phyloP scores from a whole-genome alignment of 225 moss, liverwort and hornwort species.

The Physcomitrium patens region DNA sequence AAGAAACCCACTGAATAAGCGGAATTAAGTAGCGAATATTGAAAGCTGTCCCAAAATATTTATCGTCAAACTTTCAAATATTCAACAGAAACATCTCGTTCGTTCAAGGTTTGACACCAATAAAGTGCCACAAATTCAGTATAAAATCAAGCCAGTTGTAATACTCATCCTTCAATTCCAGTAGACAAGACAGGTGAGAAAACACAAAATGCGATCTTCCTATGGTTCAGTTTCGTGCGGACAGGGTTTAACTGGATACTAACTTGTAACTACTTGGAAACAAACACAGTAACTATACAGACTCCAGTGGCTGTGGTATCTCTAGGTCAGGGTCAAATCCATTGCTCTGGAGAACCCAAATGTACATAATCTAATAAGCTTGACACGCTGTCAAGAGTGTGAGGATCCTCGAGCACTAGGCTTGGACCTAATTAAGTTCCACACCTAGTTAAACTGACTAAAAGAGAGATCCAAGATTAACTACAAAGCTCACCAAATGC shows the following conservation, averaged over 20 bases:
- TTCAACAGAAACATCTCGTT: no score
- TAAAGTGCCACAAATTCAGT: no score
- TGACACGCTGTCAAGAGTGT: slow-evolving; percentile 19
- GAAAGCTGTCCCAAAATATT: no score
- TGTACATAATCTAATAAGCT: slow-evolving; percentile 47
- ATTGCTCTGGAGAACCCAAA: slow-evolving; percentile 46
- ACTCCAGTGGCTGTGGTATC: slow-evolving; percentile 35
- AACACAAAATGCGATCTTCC: slow-evolving; percentile 2
- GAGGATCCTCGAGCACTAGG: slow-evolving; percentile 27
- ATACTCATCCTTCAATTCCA: slow-evolving; percentile 3
- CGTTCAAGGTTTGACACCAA: no score
- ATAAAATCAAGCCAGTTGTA: background rate
- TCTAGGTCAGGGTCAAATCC: slow-evolving; percentile 45
- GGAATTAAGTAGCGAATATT: no score
- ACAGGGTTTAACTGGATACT: slow-evolving; percentile 12
- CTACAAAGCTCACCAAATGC: slow-evolving; percentile 28
- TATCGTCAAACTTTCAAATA: no score
- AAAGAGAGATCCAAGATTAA: slow-evolving; percentile 7
- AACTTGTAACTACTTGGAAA: slow-evolving; percentile 22
- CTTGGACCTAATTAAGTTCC: slow-evolving; percentile 17
- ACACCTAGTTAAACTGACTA: slow-evolving; percentile 12
- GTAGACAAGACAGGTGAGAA: background rate
- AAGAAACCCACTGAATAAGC: no score
- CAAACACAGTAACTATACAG: slow-evolving; percentile 34
- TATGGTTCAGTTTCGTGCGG: slow-evolving; percentile 7